Evolutionary conservation across 768 basidiomycete species (phyloP).

Genomic region (Trametopsis cervina): DNA sequence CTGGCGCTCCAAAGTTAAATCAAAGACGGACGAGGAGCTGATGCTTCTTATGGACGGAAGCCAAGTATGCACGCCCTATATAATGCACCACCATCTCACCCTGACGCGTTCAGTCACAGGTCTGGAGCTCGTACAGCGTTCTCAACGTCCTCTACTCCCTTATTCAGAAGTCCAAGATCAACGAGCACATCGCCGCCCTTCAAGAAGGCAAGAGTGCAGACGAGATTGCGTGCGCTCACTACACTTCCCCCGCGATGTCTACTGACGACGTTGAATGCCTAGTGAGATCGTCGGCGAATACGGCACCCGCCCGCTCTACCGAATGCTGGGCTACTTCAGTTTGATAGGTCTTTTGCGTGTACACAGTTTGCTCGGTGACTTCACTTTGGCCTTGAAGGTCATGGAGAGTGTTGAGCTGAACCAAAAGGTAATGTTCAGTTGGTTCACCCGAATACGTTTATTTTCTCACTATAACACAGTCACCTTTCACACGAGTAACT

Average conservation of each 20-base stretch:
- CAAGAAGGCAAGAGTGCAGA: constrained; percentile 75
- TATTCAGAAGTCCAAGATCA: constrained; percentile 94
- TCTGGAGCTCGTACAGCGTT: constrained; percentile 98
- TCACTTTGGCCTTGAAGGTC: constrained; percentile 88
- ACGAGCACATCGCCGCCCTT: constrained; percentile 84
- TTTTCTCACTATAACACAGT: constrained; percentile 29
- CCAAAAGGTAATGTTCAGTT: constrained; percentile 54
- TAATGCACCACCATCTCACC: background rate
- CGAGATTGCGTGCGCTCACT: constrained; percentile 66
- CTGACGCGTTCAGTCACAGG: too few species aligned
- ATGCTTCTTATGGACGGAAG: constrained; percentile 71
- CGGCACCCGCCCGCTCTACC: constrained; percentile 82
- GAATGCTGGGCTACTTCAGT: constrained; percentile 95
- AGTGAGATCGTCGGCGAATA: constrained; percentile 90
- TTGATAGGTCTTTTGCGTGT: constrained; percentile 93
- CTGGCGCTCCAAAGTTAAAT: constrained; percentile 80
- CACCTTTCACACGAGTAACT: constrained; percentile 89
- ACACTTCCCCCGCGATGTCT: background rate
- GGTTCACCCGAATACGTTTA: background rate
- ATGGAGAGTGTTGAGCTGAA: constrained; percentile 92
- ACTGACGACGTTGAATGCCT: background rate
- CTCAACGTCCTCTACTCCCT: constrained; percentile 97
- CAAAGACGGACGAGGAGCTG: constrained; percentile 88
- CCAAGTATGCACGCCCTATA: constrained; percentile 30
- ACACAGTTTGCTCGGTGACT: constrained; percentile 93